Evolutionary conservation across 495 filamentous ascomycete species (phyloP), one percentile per base, ranked within the genome.

Genomic region (Hypoxylon fragiforme): DNA sequence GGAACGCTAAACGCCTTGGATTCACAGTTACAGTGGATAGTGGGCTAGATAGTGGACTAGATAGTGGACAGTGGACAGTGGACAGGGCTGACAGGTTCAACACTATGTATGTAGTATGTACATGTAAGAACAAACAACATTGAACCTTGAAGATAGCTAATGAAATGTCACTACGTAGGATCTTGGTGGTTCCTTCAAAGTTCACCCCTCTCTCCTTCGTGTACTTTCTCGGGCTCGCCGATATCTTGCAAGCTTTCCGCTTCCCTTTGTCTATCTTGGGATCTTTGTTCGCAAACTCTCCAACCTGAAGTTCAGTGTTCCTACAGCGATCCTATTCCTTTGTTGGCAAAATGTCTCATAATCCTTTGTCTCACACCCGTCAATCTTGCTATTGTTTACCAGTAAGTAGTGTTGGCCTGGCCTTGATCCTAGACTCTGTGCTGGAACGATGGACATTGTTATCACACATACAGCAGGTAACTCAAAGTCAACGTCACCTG

Each of bases 1-100:
- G 42, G 26, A n/a, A n/a, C n/a, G 32, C 40, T 31, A 16, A 48
- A 44, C 50, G 50, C n/a, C n/a, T n/a, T n/a, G n/a, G n/a, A n/a
- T n/a, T n/a, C n/a, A n/a, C n/a, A n/a, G n/a, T n/a, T n/a, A n/a
- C n/a, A n/a, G n/a, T n/a, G n/a, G n/a, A n/a, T n/a, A n/a, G n/a
- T n/a, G n/a, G n/a, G n/a, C n/a, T n/a, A n/a, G n/a, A n/a, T n/a
- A n/a, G n/a, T n/a, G n/a, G n/a, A n/a, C n/a, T n/a, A n/a, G n/a
- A n/a, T n/a, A n/a, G n/a, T n/a, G n/a, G n/a, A n/a, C n/a, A n/a
- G n/a, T n/a, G n/a, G n/a, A n/a, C n/a, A n/a, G n/a, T n/a, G n/a
- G n/a, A n/a, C n/a, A n/a, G n/a, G n/a, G n/a, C n/a, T n/a, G n/a
- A n/a, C n/a, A n/a, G n/a, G n/a, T n/a, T n/a, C n/a, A n/a, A n/a